phyloP scores from a whole-genome alignment of 441 rosid species.

The Populus hybrid region DNA sequence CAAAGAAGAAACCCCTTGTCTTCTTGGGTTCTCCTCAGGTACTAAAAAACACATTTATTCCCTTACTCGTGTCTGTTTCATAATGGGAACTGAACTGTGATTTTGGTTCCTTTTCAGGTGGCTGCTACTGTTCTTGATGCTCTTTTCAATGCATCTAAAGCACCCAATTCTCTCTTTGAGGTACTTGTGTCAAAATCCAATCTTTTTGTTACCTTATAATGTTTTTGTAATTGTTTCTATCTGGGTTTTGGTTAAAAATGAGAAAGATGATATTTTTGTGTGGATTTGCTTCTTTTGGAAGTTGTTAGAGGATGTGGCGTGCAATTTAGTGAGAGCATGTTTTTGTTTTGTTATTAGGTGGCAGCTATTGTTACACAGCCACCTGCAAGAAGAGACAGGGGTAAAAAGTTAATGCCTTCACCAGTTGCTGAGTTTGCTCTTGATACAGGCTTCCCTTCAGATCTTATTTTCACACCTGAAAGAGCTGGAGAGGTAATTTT shows the following conservation, averaged over 20 bases:
- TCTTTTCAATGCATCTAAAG: constrained; percentile 61
- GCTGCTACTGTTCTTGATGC: constrained; percentile 78
- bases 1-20: constrained; percentile 72
- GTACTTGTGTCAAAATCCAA: constrained; percentile 24
- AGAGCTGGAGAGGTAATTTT: constrained; percentile 76
- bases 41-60: too few species aligned
- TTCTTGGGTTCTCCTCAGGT: constrained; percentile 97
- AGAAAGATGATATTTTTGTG: background rate
- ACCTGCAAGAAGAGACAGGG: constrained; percentile 75
- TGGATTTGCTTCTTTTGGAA: background rate
- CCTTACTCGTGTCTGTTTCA: too few species aligned
- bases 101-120: constrained; percentile 39
- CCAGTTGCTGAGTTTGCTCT: constrained; percentile 80
- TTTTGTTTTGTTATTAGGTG: constrained; percentile 42
- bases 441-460: constrained; percentile 73
- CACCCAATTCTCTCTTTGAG: constrained; percentile 69
- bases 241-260: background rate
- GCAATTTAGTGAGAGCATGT: constrained; percentile 7
- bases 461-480: constrained; percentile 82
- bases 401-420: constrained; percentile 77
- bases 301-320: background rate
- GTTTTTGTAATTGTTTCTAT: background rate
- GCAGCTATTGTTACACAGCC: constrained; percentile 95
- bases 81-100: background rate
- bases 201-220: background rate